Percentiles rank a stretch among this genome's conserved stretches.
Conservation (phyloP, 805 yeast genomes). For the Blastobotrys terrestris region DNA sequence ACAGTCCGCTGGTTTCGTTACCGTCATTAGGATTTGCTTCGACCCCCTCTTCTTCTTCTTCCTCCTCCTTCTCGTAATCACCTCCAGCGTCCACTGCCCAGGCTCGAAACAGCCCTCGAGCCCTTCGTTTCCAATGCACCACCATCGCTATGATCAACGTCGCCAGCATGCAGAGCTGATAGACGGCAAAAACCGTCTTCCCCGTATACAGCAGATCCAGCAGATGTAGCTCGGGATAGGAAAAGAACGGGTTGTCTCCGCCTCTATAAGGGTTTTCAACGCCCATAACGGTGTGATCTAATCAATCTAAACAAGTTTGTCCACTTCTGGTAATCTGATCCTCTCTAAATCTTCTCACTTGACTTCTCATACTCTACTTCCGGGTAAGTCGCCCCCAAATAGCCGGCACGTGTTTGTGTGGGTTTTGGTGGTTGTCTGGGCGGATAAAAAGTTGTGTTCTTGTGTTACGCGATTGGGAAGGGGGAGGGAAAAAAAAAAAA, state of each 20-base stretch:
- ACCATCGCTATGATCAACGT: neutral
- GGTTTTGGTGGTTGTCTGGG: too few species aligned
- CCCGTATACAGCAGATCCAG: neutral
- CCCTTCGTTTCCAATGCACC: neutral
- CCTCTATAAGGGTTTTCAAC: neutral
- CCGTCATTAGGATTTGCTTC: too few species aligned
- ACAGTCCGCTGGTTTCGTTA: too few species aligned
- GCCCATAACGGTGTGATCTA: neutral
- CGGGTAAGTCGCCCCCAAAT: too few species aligned
- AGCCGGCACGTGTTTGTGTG: too few species aligned
- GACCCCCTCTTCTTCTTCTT: neutral
- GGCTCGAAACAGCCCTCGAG: too few species aligned
- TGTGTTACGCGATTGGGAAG: neutral
- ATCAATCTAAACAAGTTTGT: neutral
- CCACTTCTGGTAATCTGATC: neutral
- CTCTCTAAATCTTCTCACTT: too few species aligned
- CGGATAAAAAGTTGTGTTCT: neutral
- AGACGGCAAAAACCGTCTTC: neutral
- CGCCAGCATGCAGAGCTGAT: neutral
- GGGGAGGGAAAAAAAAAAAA: too few species aligned
- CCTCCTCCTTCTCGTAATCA: neutral
- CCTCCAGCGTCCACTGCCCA: too few species aligned
- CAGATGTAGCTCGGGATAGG: neutral
- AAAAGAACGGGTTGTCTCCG: neutral
- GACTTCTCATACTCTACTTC: too few species aligned